Conservation (phyloP, 306 rosid species). For the Mimosa pudica region DNA sequence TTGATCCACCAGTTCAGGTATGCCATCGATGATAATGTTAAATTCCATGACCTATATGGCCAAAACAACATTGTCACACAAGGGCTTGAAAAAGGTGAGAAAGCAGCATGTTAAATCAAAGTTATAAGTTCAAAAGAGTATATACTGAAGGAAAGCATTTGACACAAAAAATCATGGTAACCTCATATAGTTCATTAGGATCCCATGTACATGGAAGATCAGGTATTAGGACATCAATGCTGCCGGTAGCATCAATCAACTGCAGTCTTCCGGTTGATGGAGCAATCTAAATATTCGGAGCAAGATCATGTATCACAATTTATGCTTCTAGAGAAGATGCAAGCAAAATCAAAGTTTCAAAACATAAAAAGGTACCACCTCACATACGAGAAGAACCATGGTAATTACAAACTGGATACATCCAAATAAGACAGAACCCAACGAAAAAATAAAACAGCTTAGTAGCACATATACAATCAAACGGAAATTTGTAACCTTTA, state of each 20-base stretch:
- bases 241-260: slow-evolving; percentile 83
- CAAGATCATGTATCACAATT: slow-evolving; percentile 14
- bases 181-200: slow-evolving; percentile 64
- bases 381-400: slow-evolving; percentile 12
- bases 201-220: slow-evolving; percentile 83
- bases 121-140: slow-evolving; percentile 1
- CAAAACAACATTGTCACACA: slow-evolving; percentile 36
- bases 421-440: slow-evolving; percentile 15
- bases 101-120: not conserved
- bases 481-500: slow-evolving; percentile 57
- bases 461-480: slow-evolving; percentile 29
- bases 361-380: not conserved
- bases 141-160: slow-evolving; percentile 7
- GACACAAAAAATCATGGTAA: slow-evolving; percentile 30
- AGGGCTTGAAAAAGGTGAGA: slow-evolving; percentile 26
- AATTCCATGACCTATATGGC: slow-evolving; percentile 68
- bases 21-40: slow-evolving; percentile 63
- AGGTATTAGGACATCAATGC: slow-evolving; percentile 78
- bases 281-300: slow-evolving; percentile 57
- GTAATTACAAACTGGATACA: not conserved
- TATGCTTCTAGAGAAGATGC: slow-evolving; percentile 23
- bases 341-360: slow-evolving; percentile 8
- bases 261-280: slow-evolving; percentile 71
- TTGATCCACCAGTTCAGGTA: slow-evolving; percentile 44
- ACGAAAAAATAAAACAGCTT: slow-evolving; percentile 23